Percentiles rank a stretch among this genome's conserved stretches.
Evolutionary conservation across 805 yeast genomes (phyloP).

Genomic region (Ogataea degrootiae): DNA sequence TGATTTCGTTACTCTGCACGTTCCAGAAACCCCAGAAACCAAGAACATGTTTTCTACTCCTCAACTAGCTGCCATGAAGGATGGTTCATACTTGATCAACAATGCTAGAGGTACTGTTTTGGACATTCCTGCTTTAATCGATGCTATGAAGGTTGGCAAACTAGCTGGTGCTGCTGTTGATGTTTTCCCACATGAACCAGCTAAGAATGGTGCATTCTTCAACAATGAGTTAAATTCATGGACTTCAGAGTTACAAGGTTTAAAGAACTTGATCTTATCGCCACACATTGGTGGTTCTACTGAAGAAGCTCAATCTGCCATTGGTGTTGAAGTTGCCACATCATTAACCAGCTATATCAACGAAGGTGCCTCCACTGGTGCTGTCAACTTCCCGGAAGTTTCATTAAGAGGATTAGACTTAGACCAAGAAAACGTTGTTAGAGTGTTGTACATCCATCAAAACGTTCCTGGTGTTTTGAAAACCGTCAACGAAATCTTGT

Average conservation of each 20-base stretch:
- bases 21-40: slow-evolving; percentile 92
- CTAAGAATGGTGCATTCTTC: slow-evolving; percentile 89
- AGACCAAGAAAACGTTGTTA: slow-evolving; percentile 83
- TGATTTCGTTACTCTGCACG: slow-evolving; percentile 91
- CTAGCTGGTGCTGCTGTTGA: slow-evolving; percentile 97
- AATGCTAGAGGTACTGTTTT: slow-evolving; percentile 98
- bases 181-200: slow-evolving; percentile 96
- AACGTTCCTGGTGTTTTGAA: slow-evolving; percentile 98
- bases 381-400: slow-evolving; percentile 99
- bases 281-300: slow-evolving; percentile 99
- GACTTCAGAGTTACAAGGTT: slow-evolving; percentile 73
- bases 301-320: slow-evolving; percentile 97
- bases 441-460: slow-evolving; percentile 94
- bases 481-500: slow-evolving; percentile 92
- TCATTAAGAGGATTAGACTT: slow-evolving; percentile 79
- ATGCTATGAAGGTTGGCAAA: slow-evolving; percentile 88
- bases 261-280: slow-evolving; percentile 86
- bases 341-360: slow-evolving; percentile 87
- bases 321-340: slow-evolving; percentile 90
- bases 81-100: slow-evolving; percentile 89
- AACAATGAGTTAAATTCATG: slow-evolving; percentile 70
- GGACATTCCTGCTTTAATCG: slow-evolving; percentile 89
- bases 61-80: slow-evolving; percentile 93
- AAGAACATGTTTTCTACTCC: slow-evolving; percentile 83
- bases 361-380: slow-evolving; percentile 92